Conservation (phyloP, 2,329 filamentous ascomycete species). For the Teratosphaeria gauchensis region DNA sequence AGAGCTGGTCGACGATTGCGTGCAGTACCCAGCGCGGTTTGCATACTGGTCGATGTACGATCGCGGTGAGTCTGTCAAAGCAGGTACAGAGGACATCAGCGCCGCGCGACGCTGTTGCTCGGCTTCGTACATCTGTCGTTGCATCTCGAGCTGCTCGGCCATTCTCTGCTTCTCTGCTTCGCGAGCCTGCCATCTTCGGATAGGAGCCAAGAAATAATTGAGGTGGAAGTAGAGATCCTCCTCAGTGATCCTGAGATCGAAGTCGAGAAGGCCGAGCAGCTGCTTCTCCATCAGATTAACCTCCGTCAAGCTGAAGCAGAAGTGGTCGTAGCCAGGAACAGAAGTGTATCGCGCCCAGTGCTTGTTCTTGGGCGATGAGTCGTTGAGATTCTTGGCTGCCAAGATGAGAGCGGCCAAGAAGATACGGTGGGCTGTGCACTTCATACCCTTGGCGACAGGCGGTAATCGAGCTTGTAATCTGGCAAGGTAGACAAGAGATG, state of each 20-base stretch:
- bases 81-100: not conserved
- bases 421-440: constrained; percentile 94
- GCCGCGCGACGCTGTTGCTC: constrained; percentile 26
- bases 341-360: constrained; percentile 94
- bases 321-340: constrained; percentile 61
- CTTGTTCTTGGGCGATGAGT: constrained; percentile 99
- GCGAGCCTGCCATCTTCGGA: constrained; percentile 52
- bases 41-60: constrained; percentile 20
- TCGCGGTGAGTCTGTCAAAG: constrained; percentile 24
- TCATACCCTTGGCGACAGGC: constrained; percentile 89
- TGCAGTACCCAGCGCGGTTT: constrained; percentile 19
- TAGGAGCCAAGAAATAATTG: constrained; percentile 78
- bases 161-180: constrained; percentile 43
- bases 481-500: constrained; percentile 83
- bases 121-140: constrained; percentile 27
- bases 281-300: constrained; percentile 99
- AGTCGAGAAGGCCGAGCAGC: constrained; percentile 85
- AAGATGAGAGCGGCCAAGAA: constrained; percentile 81
- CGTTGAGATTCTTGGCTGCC: constrained; percentile 94
- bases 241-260: constrained; percentile 79
- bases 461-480: constrained; percentile 77
- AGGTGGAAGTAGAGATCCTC: constrained; percentile 81
- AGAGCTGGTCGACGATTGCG: constrained; percentile 15
- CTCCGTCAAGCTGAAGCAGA: constrained; percentile 88
- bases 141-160: constrained; percentile 29